Base-by-base conservation (phyloP, 306 rosid species). In the Quillaja saponaria region DNA sequence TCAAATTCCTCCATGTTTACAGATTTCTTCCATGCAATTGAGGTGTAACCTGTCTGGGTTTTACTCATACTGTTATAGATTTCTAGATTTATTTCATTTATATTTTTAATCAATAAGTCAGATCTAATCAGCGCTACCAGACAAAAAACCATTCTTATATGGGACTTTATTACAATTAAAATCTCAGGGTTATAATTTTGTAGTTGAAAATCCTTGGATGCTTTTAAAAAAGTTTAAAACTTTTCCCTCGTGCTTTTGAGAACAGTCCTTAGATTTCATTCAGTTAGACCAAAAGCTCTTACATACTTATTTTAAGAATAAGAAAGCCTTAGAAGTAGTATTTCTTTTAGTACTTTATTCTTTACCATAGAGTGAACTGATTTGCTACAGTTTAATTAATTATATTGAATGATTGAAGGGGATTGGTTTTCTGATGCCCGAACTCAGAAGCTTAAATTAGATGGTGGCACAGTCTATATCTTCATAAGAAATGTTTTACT, bases 41-140 rank as follows among this genome's bases (percentile, higher is more conserved):
- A 8, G 38, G 55, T 67, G 50, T 25, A 70, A 73, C 81, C 67
- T 57, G 34, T 54, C 48, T 76, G 72, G 64, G 54, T 42, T 55
- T 64, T 80, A 69, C 62, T 39, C 67, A 49, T 58, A 68, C 66
- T 18, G 41, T 19, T 51, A 58, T 65, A 68, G 71, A 58, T 53
- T 55, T 71, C 61, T 55, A 39, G 58, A 58, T 63, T 70, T 35
- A 13, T 69, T 71, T 10, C 6, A 12, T 45, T 13, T 33, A n/a
- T n/a, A n/a, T 64, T 69, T 80, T 57, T 53, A 74, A 68, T 72
- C 64, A 49, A 45, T 67, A 55, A 38, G 69, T 79, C 77, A 69
- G 91, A 81, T 91, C 90, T 72, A 82, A 68, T 74, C 72, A 49
- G 72, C 86, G 72, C 86, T 72, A 81, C 68, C 66, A 67, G 95